A percentile compares a stretch with the other conserved stretches of the same genome.
Conservation (phyloP, 2,329 filamentous ascomycete species). For the Sarocladium brachiariae region DNA sequence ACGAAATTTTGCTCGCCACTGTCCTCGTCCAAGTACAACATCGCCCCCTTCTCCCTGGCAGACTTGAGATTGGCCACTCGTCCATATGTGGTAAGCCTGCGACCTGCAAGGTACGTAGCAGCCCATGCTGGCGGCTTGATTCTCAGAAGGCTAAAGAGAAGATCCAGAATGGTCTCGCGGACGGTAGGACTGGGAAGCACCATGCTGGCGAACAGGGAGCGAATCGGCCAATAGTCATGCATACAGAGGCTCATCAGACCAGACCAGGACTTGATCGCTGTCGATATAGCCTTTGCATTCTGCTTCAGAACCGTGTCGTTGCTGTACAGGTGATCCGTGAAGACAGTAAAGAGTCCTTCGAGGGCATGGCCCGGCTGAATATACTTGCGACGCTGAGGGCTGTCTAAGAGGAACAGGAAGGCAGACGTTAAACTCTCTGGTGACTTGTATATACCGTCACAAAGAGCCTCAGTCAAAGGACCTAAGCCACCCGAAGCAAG, state of each 20-base stretch:
- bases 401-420: slow-evolving; percentile 86
- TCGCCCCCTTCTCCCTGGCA: slow-evolving; percentile 41
- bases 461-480: slow-evolving; percentile 83
- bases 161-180: slow-evolving; percentile 75
- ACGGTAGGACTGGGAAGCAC: slow-evolving; percentile 49
- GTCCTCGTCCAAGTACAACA: slow-evolving; percentile 56
- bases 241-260: slow-evolving; percentile 83
- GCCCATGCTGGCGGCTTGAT: slow-evolving; percentile 94
- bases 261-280: slow-evolving; percentile 87
- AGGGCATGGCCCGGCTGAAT: slow-evolving; percentile 85
- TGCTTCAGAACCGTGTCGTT: slow-evolving; percentile 64
- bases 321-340: slow-evolving; percentile 72
- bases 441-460: slow-evolving; percentile 85
- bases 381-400: slow-evolving; percentile 71
- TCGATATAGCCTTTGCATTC: slow-evolving; percentile 87
- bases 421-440: slow-evolving; percentile 81
- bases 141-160: slow-evolving; percentile 71
- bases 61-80: slow-evolving; percentile 75
- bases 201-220: slow-evolving; percentile 65
- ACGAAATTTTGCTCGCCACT: slow-evolving; percentile 76
- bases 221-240: slow-evolving; percentile 78
- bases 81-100: slow-evolving; percentile 92
- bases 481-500: slow-evolving; percentile 78
- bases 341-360: slow-evolving; percentile 82
- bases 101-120: slow-evolving; percentile 86